Evolutionary conservation across 306 rosid species (phyloP).

Genomic region (Inga oerstediana): DNA sequence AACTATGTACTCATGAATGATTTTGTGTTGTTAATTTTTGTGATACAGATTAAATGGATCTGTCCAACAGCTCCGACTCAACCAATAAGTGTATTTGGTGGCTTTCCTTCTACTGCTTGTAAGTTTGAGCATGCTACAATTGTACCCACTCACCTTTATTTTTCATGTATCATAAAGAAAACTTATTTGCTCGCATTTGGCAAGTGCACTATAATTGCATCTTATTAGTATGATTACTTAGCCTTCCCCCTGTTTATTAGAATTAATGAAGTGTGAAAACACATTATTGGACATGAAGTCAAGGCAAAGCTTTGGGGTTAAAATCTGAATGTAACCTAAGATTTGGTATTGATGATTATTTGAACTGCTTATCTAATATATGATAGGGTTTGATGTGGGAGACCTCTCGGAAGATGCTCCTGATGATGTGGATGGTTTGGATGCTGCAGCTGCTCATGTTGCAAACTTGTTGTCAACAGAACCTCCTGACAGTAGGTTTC

Average conservation of each 20-base stretch:
- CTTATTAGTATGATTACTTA: not conserved
- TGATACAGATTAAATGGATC: conserved; percentile 93
- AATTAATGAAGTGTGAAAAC: not conserved
- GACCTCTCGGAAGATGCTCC: conserved; percentile 86
- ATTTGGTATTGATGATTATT: conserved; percentile 20
- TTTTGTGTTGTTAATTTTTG: conserved; percentile 20
- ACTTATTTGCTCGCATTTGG: conserved; percentile 23
- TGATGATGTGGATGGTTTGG: conserved; percentile 95
- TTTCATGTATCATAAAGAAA: conserved; percentile 9
- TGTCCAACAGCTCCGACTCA: conserved; percentile 99
- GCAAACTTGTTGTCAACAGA: conserved; percentile 92
- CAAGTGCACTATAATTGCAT: conserved; percentile 9
- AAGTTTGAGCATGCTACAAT: conserved; percentile 41
- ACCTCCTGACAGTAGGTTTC: conserved; percentile 84
- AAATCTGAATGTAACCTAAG: conserved; percentile 4
- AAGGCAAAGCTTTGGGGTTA: not conserved
- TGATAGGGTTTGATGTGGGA: conserved; percentile 90
- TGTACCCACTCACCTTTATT: not conserved
- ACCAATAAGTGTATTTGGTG: conserved; percentile 81
- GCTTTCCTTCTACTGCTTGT: conserved; percentile 99
- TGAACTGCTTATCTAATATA: conserved; percentile 18
- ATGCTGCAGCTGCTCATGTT: conserved; percentile 90
- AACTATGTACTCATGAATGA: conserved; percentile 13
- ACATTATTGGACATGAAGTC: conserved; percentile 6
- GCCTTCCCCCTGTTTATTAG: not conserved